phyloP scores from a whole-genome alignment of 257 asterid genomes.

The Fraxinus excelsior region DNA sequence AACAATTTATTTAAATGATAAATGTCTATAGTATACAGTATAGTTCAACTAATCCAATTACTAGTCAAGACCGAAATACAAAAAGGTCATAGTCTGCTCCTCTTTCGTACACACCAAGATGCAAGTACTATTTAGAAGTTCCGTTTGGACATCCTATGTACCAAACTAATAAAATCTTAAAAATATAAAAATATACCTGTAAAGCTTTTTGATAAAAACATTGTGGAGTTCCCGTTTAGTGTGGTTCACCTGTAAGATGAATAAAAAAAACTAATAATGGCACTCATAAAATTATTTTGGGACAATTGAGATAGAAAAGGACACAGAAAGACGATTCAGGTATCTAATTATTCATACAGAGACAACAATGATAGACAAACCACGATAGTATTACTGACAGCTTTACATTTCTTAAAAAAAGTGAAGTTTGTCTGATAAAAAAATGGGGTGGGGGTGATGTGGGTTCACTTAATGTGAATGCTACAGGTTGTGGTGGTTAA shows the following conservation, averaged over 20 bases:
- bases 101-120: background rate
- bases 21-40: background rate
- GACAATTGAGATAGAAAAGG: background rate
- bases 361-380: background rate
- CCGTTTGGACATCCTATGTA: background rate
- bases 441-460: background rate
- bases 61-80: background rate
- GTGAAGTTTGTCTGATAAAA: too few species aligned
- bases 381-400: background rate
- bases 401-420: background rate
- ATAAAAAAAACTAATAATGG: too few species aligned
- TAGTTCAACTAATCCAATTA: background rate
- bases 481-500: background rate
- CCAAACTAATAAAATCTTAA: background rate
- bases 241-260: slow-evolving; percentile 70
- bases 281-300: slow-evolving; percentile 14
- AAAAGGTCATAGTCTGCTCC: background rate
- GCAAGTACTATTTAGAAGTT: background rate
- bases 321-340: background rate
- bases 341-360: background rate
- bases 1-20: background rate
- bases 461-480: background rate
- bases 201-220: slow-evolving; percentile 65
- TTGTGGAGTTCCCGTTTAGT: slow-evolving; percentile 92
- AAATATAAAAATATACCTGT: slow-evolving; percentile 77